Conservation (phyloP, 2,329 filamentous ascomycete species). For the Lasiodiplodia gonubiensis region DNA sequence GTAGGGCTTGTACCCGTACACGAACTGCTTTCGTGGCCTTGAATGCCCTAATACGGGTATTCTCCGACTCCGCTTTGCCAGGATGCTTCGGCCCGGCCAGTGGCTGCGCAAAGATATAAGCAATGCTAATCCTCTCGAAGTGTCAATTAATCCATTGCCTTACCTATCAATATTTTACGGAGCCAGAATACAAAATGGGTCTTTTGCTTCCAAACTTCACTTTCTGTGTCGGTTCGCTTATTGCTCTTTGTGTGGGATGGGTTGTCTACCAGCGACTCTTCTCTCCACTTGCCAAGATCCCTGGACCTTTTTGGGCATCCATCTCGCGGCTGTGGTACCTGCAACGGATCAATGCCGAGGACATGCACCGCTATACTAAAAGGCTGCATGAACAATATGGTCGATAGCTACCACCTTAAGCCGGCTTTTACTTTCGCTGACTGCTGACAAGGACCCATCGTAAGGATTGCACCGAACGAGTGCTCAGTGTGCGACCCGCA, state of each 20-base stretch:
- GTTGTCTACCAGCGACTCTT: slow-evolving; percentile 31
- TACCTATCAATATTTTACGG: background rate
- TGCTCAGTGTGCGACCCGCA: slow-evolving; percentile 32
- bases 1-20: background rate
- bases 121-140: background rate
- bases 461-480: slow-evolving; percentile 25
- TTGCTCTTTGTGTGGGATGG: slow-evolving; percentile 30
- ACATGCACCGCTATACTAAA: slow-evolving; percentile 31
- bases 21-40: background rate
- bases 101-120: background rate
- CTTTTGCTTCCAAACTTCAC: background rate
- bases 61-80: background rate
- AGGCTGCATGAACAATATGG: slow-evolving; percentile 14
- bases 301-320: slow-evolving; percentile 36
- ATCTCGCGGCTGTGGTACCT: slow-evolving; percentile 38
- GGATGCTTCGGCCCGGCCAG: background rate
- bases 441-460: slow-evolving; percentile 5
- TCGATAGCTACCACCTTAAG: background rate
- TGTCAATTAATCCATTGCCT: background rate
- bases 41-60: background rate
- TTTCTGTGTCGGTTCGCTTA: slow-evolving; percentile 15
- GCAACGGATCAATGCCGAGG: slow-evolving; percentile 34
- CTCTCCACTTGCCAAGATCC: slow-evolving; percentile 33
- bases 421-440: background rate
- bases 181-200: background rate